Conservation (phyloP, 768 basidiomycete species). For the Clavulina sp. region DNA sequence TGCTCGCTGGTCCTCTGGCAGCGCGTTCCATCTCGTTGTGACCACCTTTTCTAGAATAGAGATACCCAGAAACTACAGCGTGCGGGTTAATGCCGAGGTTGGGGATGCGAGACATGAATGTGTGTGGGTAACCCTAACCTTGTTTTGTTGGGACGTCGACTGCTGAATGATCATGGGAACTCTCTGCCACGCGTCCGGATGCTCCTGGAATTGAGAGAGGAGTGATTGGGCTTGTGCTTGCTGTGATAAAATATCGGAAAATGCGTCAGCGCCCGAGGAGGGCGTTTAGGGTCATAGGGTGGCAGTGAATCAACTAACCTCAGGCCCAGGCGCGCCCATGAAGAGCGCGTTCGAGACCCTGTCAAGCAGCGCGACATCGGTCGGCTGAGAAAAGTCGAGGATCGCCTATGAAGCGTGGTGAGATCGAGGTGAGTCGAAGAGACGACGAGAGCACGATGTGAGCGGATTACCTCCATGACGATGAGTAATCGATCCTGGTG, state of each 20-base stretch:
- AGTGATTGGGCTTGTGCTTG: conserved; percentile 91
- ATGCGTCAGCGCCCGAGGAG: conserved; percentile 1
- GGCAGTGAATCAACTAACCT: conserved; percentile 55
- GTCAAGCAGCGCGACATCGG: conserved; percentile 86
- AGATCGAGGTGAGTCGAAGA: neutral
- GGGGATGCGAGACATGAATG: neutral
- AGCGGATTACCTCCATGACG: neutral
- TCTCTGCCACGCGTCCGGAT: conserved; percentile 92
- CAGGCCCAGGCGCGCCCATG: conserved; percentile 60
- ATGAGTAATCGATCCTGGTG: neutral
- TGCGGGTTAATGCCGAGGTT: neutral
- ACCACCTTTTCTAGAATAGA: conserved; percentile 96
- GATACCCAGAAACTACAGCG: conserved; percentile 72
- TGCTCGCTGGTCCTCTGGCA: conserved; percentile 86
- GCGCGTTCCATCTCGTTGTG: conserved; percentile 84
- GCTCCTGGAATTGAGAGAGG: conserved; percentile 90
- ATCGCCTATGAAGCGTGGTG: conserved; percentile 37
- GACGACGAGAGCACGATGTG: neutral
- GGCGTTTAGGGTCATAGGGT: neutral
- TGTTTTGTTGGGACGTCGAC: conserved; percentile 63
- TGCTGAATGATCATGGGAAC: conserved; percentile 86
- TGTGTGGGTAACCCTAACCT: conserved; percentile 21
- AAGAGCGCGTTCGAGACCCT: conserved; percentile 87
- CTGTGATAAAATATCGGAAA: conserved; percentile 29
- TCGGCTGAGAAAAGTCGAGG: conserved; percentile 84